phyloP scores from a whole-genome alignment of 495 filamentous ascomycete genomes.

The Tuber indicum region DNA sequence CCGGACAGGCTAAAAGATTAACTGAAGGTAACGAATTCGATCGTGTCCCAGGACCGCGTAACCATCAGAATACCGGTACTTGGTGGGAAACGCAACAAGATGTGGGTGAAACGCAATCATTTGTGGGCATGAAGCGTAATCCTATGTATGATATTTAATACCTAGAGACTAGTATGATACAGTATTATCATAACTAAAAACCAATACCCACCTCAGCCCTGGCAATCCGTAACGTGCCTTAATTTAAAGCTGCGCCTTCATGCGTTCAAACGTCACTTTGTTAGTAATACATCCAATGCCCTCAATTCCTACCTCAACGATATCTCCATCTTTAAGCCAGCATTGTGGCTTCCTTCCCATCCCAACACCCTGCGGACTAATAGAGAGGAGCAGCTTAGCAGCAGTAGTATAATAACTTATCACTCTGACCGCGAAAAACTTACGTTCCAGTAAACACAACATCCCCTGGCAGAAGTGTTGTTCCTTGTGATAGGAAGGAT shows the following conservation, averaged over 20 bases:
- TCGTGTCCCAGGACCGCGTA: not conserved
- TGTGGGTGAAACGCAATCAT: not conserved
- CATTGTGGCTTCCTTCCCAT: constrained; percentile 66
- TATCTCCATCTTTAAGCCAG: constrained; percentile 74
- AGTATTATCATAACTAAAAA: not conserved
- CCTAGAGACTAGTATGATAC: not conserved
- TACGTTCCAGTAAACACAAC: constrained; percentile 80
- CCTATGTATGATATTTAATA: not conserved
- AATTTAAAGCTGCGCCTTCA: constrained; percentile 47
- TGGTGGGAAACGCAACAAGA: not conserved
- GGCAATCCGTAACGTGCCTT: not conserved
- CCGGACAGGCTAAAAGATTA: not conserved
- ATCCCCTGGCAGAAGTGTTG: constrained; percentile 71
- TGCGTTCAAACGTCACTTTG: constrained; percentile 61
- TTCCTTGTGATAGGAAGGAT: constrained; percentile 67
- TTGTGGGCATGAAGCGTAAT: not conserved
- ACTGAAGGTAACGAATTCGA: not conserved
- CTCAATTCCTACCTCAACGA: constrained; percentile 69
- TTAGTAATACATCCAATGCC: constrained; percentile 65
- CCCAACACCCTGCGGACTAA: constrained; percentile 67
- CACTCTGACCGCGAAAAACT: constrained; percentile 43
- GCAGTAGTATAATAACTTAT: not conserved
- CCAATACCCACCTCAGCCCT: not conserved
- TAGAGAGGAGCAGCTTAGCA: constrained; percentile 6
- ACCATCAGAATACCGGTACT: not conserved